Conservation (phyloP, 495 filamentous ascomycete species). For the Wilcoxina mikolae region DNA sequence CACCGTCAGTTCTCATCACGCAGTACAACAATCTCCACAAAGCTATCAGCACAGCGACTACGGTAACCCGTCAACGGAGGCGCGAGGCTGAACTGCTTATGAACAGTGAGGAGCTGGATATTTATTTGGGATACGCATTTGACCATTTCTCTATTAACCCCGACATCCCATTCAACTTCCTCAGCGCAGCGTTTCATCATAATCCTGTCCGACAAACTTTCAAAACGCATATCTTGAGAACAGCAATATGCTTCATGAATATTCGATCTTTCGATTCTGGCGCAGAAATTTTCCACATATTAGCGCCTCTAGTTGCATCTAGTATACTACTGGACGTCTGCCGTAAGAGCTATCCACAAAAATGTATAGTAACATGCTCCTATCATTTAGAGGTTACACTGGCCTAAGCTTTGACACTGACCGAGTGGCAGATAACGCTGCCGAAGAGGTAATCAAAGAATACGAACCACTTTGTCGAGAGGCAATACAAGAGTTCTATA, state of each 20-base stretch:
- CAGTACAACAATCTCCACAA: not conserved
- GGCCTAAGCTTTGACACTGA: too few relatives aligned
- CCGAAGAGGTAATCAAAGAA: too few relatives aligned
- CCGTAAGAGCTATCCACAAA: slow-evolving; percentile 9
- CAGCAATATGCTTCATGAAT: slow-evolving; percentile 21
- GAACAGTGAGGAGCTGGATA: slow-evolving; percentile 28
- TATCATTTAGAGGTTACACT: too few relatives aligned
- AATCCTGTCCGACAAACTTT: slow-evolving; percentile 33
- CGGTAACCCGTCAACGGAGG: not conserved
- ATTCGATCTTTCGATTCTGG: not conserved
- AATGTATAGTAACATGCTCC: too few relatives aligned
- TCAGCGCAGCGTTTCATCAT: slow-evolving; percentile 27
- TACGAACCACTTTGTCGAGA: too few relatives aligned
- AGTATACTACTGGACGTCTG: slow-evolving; percentile 27
- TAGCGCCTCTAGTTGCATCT: slow-evolving; percentile 29
- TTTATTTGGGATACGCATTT: slow-evolving; percentile 31
- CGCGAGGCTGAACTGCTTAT: slow-evolving; percentile 20
- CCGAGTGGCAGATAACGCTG: too few relatives aligned
- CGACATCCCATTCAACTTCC: slow-evolving; percentile 33
- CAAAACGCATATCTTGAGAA: slow-evolving; percentile 27
- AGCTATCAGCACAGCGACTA: not conserved
- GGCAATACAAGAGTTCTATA: too few relatives aligned
- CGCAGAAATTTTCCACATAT: slow-evolving; percentile 18
- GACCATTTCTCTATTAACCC: slow-evolving; percentile 29
- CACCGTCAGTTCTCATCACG: slow-evolving; percentile 1